Evolutionary conservation across 257 asterid genomes (phyloP), one percentile per base, ranked within the genome.

Genomic region (Verbascum thapsus): DNA sequence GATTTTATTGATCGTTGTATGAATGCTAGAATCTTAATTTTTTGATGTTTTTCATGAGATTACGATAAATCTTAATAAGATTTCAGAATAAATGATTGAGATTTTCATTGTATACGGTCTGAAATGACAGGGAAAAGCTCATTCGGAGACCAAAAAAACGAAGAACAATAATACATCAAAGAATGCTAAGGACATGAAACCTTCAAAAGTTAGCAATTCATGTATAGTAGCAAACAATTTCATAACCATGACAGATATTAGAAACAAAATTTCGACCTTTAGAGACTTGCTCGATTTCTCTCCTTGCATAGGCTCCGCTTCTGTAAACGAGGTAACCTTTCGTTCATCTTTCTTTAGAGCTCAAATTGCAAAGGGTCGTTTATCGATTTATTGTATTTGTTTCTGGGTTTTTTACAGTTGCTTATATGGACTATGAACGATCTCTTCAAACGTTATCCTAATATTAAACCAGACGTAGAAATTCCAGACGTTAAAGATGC

Each of bases 241-340:
- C 61, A 73, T 64, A 8, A 71, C 69, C 65, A 80, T 74, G 87
- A 74, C 73, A 3, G 90, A 80, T 57, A 77, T 89, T 44, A 72
- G 74, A 74, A 85, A 70, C 81, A 83, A 92, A 74, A 70, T 87
- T 61, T 72, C 86, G 4, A 76, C 77, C 75, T 80, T 92, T 43
- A 76, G 99, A 55, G 95, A 89, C 85, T 78, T 87, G 70, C 85
- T 92, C 2, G 99, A 92, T 71, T 71, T 92, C 52, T 67, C 88
- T 67, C 99, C 99, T 34, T 87, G 94, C 13, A 50, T 30, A 13
- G 85, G 81, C 53, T 80, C 96, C 38, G 85, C 84, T 56, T 67
- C 94, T 20, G 70, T 79, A 35, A 74, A 72, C 50, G 86, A 92
- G 97, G 98, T 88, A 59, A 20, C 2, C 47, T 37, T 49, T 15